Base-by-base conservation (phyloP, 805 yeast species). In the Yamadazyma ubonensis region DNA sequence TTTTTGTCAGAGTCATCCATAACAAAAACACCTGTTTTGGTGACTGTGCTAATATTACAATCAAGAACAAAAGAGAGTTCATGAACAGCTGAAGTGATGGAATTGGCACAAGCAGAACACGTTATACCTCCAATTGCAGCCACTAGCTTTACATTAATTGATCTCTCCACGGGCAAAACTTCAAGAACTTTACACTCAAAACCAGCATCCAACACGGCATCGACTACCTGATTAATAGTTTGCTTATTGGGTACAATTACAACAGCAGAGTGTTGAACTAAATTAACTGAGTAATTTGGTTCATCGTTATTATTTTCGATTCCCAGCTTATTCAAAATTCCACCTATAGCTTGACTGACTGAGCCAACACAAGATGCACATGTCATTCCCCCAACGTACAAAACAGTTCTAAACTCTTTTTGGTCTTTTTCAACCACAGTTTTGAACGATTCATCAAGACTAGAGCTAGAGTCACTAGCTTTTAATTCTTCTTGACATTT, bases 71-170 rank as follows among this genome's bases (percentile, higher is more conserved):
- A 80, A 2, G 76, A 72, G 28, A 82, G 52, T 4, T 65, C 71
- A 23, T 55, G 55, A 18, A 66, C 76, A 22, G 76, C 70, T 6
- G 67, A 59, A 7, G 67, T 60, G 8, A 86, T 75, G 0, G 90
- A 65, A 29, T 70, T 70, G 1, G 78, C 78, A 58, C 93, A 82
- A 0, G 87, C 78, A 6, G 85, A 79, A 60, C 91, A 85, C 0
- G 88, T 78, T 57, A 84, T 83, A 3, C 90, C 91, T 8, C 83
- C 85, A 31, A 85, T 77, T 0, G 78, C 61, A 0, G 87, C 88
- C 8, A 70, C 63, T 6, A 81, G 75, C 49, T 72, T 73, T 49
- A 65, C 74, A 40, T 70, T 73, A 5, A 64, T 52, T 5, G 76
- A 63, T 23, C 75, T 63, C 22, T 71, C 71, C 3, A 81, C 71